Evolutionary conservation across 148 eudicot species (phyloP).

Genomic region (Pouteria glomerata): DNA sequence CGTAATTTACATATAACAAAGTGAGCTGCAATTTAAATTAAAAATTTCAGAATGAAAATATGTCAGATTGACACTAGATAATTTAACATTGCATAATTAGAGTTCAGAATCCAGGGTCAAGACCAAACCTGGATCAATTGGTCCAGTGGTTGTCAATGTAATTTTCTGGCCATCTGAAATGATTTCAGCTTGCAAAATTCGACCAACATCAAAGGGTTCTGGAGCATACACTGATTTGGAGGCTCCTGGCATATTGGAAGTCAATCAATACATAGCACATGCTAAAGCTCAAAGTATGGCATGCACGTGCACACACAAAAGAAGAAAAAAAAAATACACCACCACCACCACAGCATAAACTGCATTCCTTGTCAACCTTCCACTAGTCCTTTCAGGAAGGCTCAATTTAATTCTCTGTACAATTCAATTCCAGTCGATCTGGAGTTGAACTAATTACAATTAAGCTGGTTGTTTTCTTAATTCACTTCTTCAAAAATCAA

Average conservation of each 20-base stretch:
- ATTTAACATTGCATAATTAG: not conserved
- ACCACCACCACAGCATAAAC: too few relatives aligned
- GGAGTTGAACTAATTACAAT: too few relatives aligned
- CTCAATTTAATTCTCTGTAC: not conserved
- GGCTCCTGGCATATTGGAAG: slow-evolving; percentile 54
- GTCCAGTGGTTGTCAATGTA: slow-evolving; percentile 61
- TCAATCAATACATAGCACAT: not conserved
- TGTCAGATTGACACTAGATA: not conserved
- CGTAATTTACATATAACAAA: not conserved
- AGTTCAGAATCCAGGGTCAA: not conserved
- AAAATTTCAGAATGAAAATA: not conserved
- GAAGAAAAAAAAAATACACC: not conserved
- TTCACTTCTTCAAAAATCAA: too few relatives aligned
- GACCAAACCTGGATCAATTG: slow-evolving; percentile 85
- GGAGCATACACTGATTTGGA: slow-evolving; percentile 90
- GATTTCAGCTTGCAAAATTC: slow-evolving; percentile 69
- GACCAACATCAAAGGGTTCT: slow-evolving; percentile 90
- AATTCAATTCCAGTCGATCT: not conserved
- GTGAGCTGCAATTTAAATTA: not conserved
- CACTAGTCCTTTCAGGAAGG: too few relatives aligned
- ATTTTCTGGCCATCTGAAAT: slow-evolving; percentile 35
- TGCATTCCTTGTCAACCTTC: too few relatives aligned
- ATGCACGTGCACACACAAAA: not conserved
- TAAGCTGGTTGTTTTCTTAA: not conserved
- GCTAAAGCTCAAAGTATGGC: not conserved